Conservation (phyloP, 225 moss, liverwort and hornwort genomes). For the Bryum argenteum region DNA sequence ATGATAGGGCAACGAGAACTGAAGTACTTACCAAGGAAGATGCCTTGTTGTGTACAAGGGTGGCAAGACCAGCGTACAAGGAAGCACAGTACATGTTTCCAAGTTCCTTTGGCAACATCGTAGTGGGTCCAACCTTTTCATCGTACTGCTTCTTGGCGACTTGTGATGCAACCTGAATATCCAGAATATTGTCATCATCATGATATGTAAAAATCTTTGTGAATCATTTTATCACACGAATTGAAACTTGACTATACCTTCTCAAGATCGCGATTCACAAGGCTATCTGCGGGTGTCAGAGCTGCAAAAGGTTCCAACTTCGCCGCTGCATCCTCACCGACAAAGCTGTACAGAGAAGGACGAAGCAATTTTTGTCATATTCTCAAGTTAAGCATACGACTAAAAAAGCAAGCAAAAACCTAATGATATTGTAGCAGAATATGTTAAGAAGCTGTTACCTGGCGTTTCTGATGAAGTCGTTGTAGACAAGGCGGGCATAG, state of each 20-base stretch:
- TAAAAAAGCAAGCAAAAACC: background rate
- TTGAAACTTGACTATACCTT: slow-evolving; percentile 47
- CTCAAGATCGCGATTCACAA: slow-evolving; percentile 87
- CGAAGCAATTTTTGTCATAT: background rate
- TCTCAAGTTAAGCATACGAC: background rate
- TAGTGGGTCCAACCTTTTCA: slow-evolving; percentile 70
- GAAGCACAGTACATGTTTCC: slow-evolving; percentile 99
- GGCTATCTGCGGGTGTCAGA: slow-evolving; percentile 76
- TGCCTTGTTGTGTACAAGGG: slow-evolving; percentile 73
- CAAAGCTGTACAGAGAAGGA: slow-evolving; percentile 55
- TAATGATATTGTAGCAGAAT: background rate
- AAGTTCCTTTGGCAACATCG: slow-evolving; percentile 78
- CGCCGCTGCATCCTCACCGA: slow-evolving; percentile 67
- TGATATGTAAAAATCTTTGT: background rate
- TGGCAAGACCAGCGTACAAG: slow-evolving; percentile 89
- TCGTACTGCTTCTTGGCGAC: slow-evolving; percentile 76
- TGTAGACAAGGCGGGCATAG: slow-evolving; percentile 83
- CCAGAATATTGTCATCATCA: slow-evolving; percentile 31
- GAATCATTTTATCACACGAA: slow-evolving; percentile 11
- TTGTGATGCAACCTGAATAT: slow-evolving; percentile 48
- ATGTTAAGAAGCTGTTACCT: slow-evolving; percentile 42
- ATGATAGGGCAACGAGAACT: background rate
- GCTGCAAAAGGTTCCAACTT: slow-evolving; percentile 74
- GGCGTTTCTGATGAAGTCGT: slow-evolving; percentile 68
- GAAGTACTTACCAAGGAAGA: slow-evolving; percentile 61